phyloP scores from a whole-genome alignment of 192 early-diverging fungal genomes.

The Entomortierella lignicola region DNA sequence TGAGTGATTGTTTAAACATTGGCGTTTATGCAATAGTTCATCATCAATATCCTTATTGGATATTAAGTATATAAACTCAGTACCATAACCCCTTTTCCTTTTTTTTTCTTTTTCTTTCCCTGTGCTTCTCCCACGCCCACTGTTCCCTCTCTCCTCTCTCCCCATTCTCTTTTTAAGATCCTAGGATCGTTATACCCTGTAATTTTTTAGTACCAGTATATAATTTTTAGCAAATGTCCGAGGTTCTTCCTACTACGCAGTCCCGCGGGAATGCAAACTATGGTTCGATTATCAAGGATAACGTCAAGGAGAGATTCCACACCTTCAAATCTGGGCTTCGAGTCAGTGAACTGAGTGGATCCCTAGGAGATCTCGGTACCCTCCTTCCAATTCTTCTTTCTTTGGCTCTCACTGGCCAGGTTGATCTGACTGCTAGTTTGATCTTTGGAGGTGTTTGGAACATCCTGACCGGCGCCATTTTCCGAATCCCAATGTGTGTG shows the following conservation, averaged over 20 bases:
- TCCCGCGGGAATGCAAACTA: background rate
- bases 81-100: background rate
- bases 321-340: constrained; percentile 31
- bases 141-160: background rate
- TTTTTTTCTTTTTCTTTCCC: constrained; percentile 10
- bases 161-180: too few relatives aligned
- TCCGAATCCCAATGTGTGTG: constrained; percentile 88
- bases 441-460: constrained; percentile 93
- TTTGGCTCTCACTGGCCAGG: constrained; percentile 76
- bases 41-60: too few relatives aligned
- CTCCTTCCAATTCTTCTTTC: constrained; percentile 85
- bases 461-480: constrained; percentile 80
- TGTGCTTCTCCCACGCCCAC: background rate
- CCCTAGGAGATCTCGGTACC: constrained; percentile 76
- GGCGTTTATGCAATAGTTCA: too few relatives aligned
- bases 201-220: background rate
- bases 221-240: constrained; percentile 4
- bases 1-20: background rate
- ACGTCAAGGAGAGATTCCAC: constrained; percentile 20
- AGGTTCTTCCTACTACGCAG: constrained; percentile 20
- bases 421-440: constrained; percentile 80
- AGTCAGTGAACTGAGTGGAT: constrained; percentile 64
- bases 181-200: background rate
- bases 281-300: constrained; percentile 18
- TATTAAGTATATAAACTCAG: background rate